A percentile compares a stretch with the other conserved stretches of the same genome.
Conservation (phyloP, 345 rosid genomes). For the Melastoma malabathricum region DNA sequence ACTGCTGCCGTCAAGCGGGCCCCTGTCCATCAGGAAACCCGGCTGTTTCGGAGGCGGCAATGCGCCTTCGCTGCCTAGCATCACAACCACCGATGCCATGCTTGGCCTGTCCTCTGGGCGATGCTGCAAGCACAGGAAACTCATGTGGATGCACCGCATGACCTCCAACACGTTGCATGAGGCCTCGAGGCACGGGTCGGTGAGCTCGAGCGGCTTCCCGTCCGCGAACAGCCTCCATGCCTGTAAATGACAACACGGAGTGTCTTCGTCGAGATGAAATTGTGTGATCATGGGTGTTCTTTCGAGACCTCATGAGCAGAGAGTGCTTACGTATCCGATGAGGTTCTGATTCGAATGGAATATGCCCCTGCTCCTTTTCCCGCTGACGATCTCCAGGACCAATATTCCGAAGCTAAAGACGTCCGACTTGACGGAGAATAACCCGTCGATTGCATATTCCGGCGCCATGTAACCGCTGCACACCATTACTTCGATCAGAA, state of each 20-base stretch:
- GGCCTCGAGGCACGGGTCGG: conserved; percentile 3
- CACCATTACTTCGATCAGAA: not conserved
- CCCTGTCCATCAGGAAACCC: conserved; percentile 21
- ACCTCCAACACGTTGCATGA: conserved; percentile 11
- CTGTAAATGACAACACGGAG: conserved; percentile 9
- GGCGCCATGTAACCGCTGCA: conserved; percentile 32
- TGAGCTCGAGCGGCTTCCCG: conserved; percentile 16
- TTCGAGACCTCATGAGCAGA: not conserved
- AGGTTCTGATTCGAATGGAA: conserved; percentile 14
- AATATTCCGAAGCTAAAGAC: conserved; percentile 32
- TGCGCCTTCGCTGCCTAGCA: conserved; percentile 25
- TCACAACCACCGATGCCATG: conserved; percentile 28
- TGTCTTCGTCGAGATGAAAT: not conserved
- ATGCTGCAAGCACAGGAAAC: conserved; percentile 32
- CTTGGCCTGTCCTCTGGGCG: conserved; percentile 27
- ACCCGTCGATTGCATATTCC: conserved; percentile 26
- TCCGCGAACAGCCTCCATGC: conserved; percentile 27
- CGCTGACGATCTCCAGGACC: conserved; percentile 24
- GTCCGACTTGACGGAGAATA: conserved; percentile 30
- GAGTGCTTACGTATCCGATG: conserved; percentile 21
- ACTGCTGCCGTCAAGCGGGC: conserved; percentile 7
- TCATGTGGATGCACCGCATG: conserved; percentile 23
- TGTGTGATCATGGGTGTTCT: not conserved
- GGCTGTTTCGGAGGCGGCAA: conserved; percentile 30
- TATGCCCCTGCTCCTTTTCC: conserved; percentile 21